These are phyloP conservation scores for Populus tomentosa DNA, from an alignment of 441 rosid genomes.

Conservation along the genomic window DNA sequence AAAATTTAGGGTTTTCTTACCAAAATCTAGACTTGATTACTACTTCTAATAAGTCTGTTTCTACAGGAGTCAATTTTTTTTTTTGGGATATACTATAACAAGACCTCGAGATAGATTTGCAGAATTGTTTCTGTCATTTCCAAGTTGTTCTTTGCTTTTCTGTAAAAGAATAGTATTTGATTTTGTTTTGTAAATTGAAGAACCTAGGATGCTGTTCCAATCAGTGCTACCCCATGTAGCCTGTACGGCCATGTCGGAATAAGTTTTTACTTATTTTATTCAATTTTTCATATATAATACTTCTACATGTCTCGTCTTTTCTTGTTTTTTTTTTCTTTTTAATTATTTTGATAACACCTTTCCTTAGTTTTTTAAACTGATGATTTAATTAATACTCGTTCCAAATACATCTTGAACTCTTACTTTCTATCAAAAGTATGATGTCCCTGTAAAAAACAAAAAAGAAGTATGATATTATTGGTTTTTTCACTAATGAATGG, in stretches of 20 bases:
- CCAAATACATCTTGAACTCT: not conserved
- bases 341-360: not conserved
- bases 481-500: no score
- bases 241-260: conserved; percentile 41
- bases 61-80: not conserved
- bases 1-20: not conserved
- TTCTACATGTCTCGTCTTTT: not conserved
- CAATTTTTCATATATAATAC: not conserved
- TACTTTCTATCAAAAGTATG: not conserved
- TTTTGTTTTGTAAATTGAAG: conserved; percentile 1
- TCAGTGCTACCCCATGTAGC: conserved; percentile 40
- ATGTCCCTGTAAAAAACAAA: not conserved
- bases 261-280: not conserved
- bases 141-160: conserved; percentile 16
- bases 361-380: not conserved
- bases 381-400: not conserved
- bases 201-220: conserved; percentile 64
- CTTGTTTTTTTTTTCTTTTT: not conserved
- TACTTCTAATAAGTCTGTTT: not conserved
- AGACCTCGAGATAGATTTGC: conserved; percentile 22
- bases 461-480: not conserved
- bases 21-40: not conserved
- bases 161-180: not conserved
- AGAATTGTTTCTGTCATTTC: not conserved
- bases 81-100: not conserved